Evolutionary conservation across 2,329 filamentous ascomycete genomes (phyloP), one percentile per base, ranked within the genome.

Genomic region (Pseudogymnoascus sp.): DNA sequence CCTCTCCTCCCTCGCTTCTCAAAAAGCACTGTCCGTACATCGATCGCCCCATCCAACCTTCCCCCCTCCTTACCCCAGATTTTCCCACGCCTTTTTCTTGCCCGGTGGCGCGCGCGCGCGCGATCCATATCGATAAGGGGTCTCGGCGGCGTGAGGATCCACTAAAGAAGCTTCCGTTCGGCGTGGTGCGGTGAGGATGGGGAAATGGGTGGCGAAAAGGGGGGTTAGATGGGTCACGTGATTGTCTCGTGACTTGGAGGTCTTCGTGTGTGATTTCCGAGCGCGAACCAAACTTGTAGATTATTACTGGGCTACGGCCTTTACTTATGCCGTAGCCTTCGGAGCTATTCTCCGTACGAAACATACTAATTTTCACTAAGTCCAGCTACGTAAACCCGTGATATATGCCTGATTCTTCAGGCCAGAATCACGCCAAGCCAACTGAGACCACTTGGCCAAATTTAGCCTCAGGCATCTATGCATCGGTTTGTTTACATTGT

Each of bases 151-250:
- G 47, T 53, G 47, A 8, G 28, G 47, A n/a, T 53, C 47, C 47
- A 53, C 47, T 16, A 53, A 53, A 53, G 47, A 53, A 53, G 47
- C 47, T 53, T 53, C 47, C 25, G 23, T 37, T 60, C 31, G 35
- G 53, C 6, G 56, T 33, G 31, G 31, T 60, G 33, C 37, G 14
- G 38, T 12, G 28, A 21, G 6, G 28, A n/a, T 28, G 47, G 47
- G 47, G 25, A 53, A 60, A 23, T 60, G 56, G 33, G 33, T 53
- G 47, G 47, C 18, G 23, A 31, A 12, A 4, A 1, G 21, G 21
- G 23, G 14, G n/a, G 12, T n/a, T 25, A 6, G 14, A 25, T 4
- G 2, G 2, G 7, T 50, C 44, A 50, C 44, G 44, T 50, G 44
- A 50, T n/a, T 14, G 1, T 5, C 42, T 11, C 42, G 21, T 47